phyloP scores from a whole-genome alignment of 805 yeast species.

The Metschnikowia lachancei region DNA sequence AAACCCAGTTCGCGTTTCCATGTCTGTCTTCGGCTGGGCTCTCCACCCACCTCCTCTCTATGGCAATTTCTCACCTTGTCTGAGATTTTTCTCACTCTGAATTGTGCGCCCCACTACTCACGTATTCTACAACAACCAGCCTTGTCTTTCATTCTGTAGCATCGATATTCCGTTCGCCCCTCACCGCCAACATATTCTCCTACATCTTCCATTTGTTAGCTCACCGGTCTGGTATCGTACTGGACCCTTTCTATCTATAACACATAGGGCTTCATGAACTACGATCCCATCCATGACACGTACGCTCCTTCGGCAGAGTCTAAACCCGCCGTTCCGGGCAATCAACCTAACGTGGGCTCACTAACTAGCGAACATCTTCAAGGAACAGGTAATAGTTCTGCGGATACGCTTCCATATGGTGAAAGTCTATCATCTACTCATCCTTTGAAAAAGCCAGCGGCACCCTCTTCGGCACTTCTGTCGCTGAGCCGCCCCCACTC shows the following conservation, averaged over 20 bases:
- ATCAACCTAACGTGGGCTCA: neutral
- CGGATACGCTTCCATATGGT: neutral
- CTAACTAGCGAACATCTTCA: neutral
- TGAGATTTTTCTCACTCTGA: constrained; percentile 9
- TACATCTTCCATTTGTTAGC: neutral
- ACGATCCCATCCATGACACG: constrained; percentile 45
- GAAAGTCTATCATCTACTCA: neutral
- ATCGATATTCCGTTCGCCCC: neutral
- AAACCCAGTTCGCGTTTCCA: constrained; percentile 11
- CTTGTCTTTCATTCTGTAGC: constrained; percentile 3
- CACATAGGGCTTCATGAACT: constrained; percentile 29
- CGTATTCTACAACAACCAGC: neutral
- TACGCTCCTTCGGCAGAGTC: constrained; percentile 16
- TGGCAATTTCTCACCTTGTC: constrained; percentile 7
- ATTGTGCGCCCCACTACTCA: constrained; percentile 10
- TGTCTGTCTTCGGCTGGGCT: constrained; percentile 9
- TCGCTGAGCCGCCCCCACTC: constrained; percentile 4
- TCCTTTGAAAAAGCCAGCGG: neutral
- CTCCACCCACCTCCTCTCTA: constrained; percentile 9
- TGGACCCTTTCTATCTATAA: neutral
- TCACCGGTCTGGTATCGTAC: constrained; percentile 4
- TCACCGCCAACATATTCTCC: neutral
- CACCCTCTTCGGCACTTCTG: neutral
- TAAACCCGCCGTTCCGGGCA: neutral
- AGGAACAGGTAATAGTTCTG: too few relatives aligned